Base-by-base conservation (phyloP, 1,284 basidiomycete species). In the Meira miltonrushii region DNA sequence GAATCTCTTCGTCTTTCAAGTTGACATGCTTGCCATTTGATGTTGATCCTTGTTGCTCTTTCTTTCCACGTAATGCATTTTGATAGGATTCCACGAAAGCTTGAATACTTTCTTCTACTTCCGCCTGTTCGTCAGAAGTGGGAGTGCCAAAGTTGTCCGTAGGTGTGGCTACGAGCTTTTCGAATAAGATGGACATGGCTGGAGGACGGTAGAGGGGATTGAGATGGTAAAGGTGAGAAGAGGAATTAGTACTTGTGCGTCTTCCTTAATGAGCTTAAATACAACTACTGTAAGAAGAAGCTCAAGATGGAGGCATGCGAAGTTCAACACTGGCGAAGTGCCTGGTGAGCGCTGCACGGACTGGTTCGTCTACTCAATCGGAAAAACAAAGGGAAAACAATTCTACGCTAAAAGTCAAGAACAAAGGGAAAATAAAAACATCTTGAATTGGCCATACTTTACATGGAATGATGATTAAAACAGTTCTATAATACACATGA, bases 61-160 rank as follows among this genome's bases (percentile, higher is more conserved):
- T 33, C 28, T 33, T 33, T 33, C 28, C 28, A 33, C 8, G 28
- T 33, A 33, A 33, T 21, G 46, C 17, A 13, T 48, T n/a, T 48
- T 48, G 46, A 25, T 48, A 48, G 3, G 46, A 23, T 21, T 21
- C 21, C 2, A 53, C 17, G 19, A 39, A 15, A 12, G 37, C 17
- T 25, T 69, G 54, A 56, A 75, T 75, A 40, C 60, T 59, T 48
- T 65, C 50, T 57, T 75, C 74, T 8, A 71, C 72, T 38, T 66
- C 57, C 19, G 48, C 39, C 62, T 75, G 74, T 48, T 75, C 74
- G 11, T 71, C 62, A 0, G 74, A 71, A 7, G 74, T 75, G 23
- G 57, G 55, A 10, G 71, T 71, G 4, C 46, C 57, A 38, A 60
- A 60, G n/a, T 64, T 52, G 54, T 75, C 72, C 25, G 64, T 58